phyloP scores from a whole-genome alignment of 1,284 basidiomycete species.

The Spongiforma sp. region DNA sequence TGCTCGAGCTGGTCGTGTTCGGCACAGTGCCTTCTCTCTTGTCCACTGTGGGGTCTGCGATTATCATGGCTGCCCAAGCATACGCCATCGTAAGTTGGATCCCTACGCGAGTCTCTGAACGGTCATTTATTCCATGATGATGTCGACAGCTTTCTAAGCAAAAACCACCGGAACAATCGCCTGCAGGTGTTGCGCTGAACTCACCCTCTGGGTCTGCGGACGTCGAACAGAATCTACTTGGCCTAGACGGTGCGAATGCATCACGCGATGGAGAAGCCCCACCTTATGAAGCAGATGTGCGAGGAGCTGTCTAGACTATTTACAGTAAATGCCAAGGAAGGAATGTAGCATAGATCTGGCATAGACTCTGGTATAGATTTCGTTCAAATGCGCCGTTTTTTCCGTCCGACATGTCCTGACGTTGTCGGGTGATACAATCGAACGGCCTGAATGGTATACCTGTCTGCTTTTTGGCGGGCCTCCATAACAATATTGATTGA shows the following conservation, averaged over 20 bases:
- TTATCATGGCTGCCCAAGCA: conserved; percentile 19
- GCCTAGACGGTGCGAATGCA: background rate
- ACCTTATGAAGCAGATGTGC: background rate
- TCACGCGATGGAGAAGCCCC: background rate
- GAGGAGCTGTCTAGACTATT: background rate
- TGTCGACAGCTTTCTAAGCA: background rate
- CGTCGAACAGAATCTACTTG: background rate
- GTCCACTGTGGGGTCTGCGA: conserved; percentile 15
- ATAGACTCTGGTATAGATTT: no score
- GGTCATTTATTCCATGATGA: background rate
- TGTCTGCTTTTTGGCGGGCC: no score
- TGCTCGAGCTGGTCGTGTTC: conserved; percentile 20
- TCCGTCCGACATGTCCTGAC: no score
- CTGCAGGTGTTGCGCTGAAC: background rate
- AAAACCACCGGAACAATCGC: background rate
- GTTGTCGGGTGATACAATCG: no score
- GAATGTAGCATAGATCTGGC: no score
- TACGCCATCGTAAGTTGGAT: conserved; percentile 18
- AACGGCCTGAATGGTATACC: no score
- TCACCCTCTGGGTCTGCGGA: background rate
- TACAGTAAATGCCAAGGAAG: no score
- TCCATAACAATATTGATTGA: no score
- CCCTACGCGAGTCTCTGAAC: background rate
- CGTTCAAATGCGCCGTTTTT: no score
- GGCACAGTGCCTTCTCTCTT: conserved; percentile 21